phyloP scores from a whole-genome alignment of 208 protist species.

The Blastocrithidia nonstop region DNA sequence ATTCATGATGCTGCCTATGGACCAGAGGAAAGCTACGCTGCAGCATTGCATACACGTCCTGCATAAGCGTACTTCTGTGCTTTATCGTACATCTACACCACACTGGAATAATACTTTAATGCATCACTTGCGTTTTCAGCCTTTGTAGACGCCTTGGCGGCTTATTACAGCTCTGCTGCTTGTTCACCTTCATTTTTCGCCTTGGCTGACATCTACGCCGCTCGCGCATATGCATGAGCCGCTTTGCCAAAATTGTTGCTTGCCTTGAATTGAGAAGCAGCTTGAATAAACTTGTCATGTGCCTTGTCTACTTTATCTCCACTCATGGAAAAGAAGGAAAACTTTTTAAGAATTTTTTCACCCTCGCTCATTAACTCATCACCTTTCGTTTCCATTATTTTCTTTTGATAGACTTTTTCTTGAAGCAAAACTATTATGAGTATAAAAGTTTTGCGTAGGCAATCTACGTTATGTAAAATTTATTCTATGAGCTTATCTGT shows the following conservation, averaged over 20 bases:
- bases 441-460: too few relatives aligned
- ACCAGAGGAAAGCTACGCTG: constrained; percentile 40
- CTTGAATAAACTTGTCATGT: constrained; percentile 61
- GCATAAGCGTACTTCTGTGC: constrained; percentile 41
- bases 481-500: neutral
- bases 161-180: constrained; percentile 49
- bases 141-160: constrained; percentile 37
- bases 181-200: constrained; percentile 48
- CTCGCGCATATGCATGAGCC: constrained; percentile 44
- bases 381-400: constrained; percentile 38
- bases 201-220: constrained; percentile 51
- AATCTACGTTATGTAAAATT: neutral
- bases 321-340: constrained; percentile 36
- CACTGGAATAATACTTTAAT: constrained; percentile 13
- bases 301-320: constrained; percentile 47
- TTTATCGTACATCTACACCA: constrained; percentile 50
- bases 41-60: constrained; percentile 43
- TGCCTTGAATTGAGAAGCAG: constrained; percentile 73
- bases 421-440: constrained; percentile 4
- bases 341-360: constrained; percentile 58
- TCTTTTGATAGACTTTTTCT: neutral
- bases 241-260: constrained; percentile 51
- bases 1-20: constrained; percentile 55
- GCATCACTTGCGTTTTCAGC: constrained; percentile 20
- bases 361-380: constrained; percentile 58